Evolutionary conservation across 192 early-diverging fungal species (phyloP).

Genomic region (Podila minutissima): DNA sequence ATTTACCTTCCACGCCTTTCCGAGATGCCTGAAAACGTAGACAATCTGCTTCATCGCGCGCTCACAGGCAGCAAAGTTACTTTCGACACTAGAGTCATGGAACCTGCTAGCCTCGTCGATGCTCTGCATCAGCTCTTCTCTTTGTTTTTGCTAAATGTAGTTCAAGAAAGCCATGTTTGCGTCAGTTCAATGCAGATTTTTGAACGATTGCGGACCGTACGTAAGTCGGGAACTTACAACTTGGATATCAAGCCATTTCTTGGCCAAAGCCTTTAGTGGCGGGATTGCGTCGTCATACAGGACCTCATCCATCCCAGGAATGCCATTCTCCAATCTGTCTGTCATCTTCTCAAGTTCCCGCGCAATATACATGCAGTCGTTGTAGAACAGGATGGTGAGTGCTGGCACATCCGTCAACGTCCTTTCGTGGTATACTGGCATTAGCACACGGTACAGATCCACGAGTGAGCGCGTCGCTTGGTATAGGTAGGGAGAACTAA

Average conservation of each 20-base stretch:
- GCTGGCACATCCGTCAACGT: constrained; percentile 64
- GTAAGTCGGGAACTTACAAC: constrained; percentile 51
- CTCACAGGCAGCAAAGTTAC: constrained; percentile 57
- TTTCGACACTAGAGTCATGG: constrained; percentile 49
- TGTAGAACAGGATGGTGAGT: constrained; percentile 69
- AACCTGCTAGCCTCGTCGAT: constrained; percentile 53
- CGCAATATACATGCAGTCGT: constrained; percentile 75
- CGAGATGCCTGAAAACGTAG: constrained; percentile 55
- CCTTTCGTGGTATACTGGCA: constrained; percentile 68
- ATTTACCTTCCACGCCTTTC: constrained; percentile 66
- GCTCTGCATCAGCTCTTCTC: constrained; percentile 57
- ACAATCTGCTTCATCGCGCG: constrained; percentile 61
- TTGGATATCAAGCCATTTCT: constrained; percentile 61
- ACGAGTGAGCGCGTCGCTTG: constrained; percentile 57
- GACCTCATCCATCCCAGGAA: constrained; percentile 40
- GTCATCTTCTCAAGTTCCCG: constrained; percentile 53
- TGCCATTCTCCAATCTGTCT: constrained; percentile 37
- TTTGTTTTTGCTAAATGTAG: constrained; percentile 59
- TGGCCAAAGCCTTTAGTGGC: constrained; percentile 58
- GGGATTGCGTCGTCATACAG: constrained; percentile 65
- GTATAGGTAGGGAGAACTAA: constrained; percentile 42
- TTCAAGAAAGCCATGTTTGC: constrained; percentile 1
- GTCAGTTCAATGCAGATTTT: not conserved
- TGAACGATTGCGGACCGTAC: not conserved
- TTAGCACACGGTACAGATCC: constrained; percentile 70